Conservation (phyloP, 2,329 filamentous ascomycete genomes). For the Scleromitrula shiraiana region DNA sequence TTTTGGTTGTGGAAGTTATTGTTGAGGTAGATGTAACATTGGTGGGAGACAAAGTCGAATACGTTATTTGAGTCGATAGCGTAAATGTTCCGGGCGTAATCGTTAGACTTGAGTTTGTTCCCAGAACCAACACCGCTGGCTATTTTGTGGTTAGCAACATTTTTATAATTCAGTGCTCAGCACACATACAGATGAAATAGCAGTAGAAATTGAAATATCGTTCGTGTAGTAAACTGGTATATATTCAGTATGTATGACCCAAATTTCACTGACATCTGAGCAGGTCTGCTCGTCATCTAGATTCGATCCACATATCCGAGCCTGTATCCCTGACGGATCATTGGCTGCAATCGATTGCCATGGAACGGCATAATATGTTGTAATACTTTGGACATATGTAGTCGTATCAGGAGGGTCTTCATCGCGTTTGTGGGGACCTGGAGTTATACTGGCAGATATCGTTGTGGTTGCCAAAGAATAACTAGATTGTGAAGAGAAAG, state of each 20-base stretch:
- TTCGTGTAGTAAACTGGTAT: slow-evolving; percentile 16
- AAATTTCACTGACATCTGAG: slow-evolving; percentile 17
- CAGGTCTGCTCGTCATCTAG: slow-evolving; percentile 9
- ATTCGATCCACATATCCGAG: slow-evolving; percentile 15
- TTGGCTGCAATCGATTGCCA: slow-evolving; percentile 23
- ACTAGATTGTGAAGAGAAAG: slow-evolving; percentile 21
- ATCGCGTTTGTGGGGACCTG: neutral
- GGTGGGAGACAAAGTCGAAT: neutral
- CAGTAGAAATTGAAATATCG: slow-evolving; percentile 16
- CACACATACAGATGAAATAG: slow-evolving; percentile 14
- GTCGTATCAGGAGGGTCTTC: neutral
- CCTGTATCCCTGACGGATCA: slow-evolving; percentile 16
- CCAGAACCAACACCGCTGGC: slow-evolving; percentile 15
- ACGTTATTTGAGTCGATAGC: slow-evolving; percentile 13
- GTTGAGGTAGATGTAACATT: slow-evolving; percentile 2
- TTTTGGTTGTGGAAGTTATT: neutral
- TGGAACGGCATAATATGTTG: slow-evolving; percentile 22
- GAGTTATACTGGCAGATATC: neutral
- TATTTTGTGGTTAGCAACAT: neutral
- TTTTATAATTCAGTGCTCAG: neutral
- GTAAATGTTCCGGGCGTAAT: slow-evolving; percentile 12
- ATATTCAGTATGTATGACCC: slow-evolving; percentile 16
- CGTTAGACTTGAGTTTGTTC: slow-evolving; percentile 13
- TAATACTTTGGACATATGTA: slow-evolving; percentile 19
- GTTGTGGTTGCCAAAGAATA: slow-evolving; percentile 18